Conservation (phyloP, 2,329 filamentous ascomycete genomes). For the Alternaria rosae region DNA sequence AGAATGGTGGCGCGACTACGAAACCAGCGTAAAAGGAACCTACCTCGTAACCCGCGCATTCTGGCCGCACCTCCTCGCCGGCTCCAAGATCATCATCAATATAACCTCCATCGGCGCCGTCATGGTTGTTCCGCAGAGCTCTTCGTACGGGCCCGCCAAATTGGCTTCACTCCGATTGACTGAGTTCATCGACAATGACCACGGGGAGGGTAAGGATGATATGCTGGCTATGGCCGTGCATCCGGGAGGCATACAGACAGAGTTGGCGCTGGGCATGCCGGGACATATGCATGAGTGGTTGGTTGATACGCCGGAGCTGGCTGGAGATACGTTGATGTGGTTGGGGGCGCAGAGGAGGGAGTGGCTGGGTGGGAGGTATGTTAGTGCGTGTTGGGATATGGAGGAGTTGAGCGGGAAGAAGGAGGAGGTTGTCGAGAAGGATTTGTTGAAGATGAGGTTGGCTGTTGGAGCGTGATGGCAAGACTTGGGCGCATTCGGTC, state of each 20-base stretch:
- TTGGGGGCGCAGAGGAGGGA: slow-evolving; percentile 30
- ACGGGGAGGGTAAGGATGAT: slow-evolving; percentile 24
- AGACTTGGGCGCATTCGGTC: rapidly evolving
- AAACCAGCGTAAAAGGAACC: slow-evolving; percentile 59
- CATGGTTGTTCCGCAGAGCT: background rate
- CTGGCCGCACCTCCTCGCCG: slow-evolving; percentile 53
- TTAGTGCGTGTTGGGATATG: slow-evolving; percentile 38
- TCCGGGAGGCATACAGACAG: slow-evolving; percentile 32
- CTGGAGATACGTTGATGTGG: slow-evolving; percentile 38
- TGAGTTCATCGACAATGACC: slow-evolving; percentile 58
- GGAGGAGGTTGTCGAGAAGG: slow-evolving; percentile 21
- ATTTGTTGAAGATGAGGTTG: slow-evolving; percentile 27
- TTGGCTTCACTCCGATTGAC: slow-evolving; percentile 59
- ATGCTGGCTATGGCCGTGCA: slow-evolving; percentile 32
- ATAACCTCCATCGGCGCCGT: slow-evolving; percentile 55
- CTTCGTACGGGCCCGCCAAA: slow-evolving; percentile 58
- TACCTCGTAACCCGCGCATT: slow-evolving; percentile 57
- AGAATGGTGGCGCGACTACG: slow-evolving; percentile 54
- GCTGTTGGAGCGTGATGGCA: slow-evolving; percentile 10
- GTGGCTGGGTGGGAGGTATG: slow-evolving; percentile 38
- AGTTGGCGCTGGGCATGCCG: slow-evolving; percentile 16
- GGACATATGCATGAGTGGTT: slow-evolving; percentile 8
- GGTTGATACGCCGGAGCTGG: slow-evolving; percentile 35
- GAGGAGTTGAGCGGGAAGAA: slow-evolving; percentile 33
- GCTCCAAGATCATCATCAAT: slow-evolving; percentile 51